Evolutionary conservation across 306 rosid species (phyloP), one percentile per base, ranked within the genome.

Genomic region (Acacia acuminata): DNA sequence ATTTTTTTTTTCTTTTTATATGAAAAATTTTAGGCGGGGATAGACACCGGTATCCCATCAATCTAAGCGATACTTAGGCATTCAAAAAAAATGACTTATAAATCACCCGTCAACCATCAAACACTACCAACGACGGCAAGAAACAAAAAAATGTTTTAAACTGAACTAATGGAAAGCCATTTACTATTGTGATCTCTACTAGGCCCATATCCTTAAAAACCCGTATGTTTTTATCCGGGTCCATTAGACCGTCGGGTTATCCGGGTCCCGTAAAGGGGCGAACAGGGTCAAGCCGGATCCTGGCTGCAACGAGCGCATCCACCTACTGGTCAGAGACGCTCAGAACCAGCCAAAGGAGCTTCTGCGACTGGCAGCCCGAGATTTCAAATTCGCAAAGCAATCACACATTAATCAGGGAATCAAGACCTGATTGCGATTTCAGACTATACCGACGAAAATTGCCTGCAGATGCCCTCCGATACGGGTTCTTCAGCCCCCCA

Each of bases 401-500:
- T 50, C n/a, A 0, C 24, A 17, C 63, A 27, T 25, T 22, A 13
- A 45, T 25, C 56, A 12, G 3, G 38, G 0, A 42, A 20, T 70
- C 53, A 40, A 69, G 12, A n/a, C 15, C 64, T 73, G 36, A 9
- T 27, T 72, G 3, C 15, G 42, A 3, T 72, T 72, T 72, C 60
- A 5, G 11, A 43, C 55, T 30, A 71, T 43, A 22, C 10, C 24
- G 13, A 44, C 30, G 16, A 17, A 73, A 50, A 16, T 73, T 32
- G 17, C 61, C 20, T 3, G 61, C 61, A 27, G 63, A 91, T 91
- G 95, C 81, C 95, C 81, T 90, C 87, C 58, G 78, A 79, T 77
- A 70, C 85, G 30, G 69, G 83, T 73, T 80, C 90, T 43, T 73
- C 87, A 22, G 43, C 72, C 61, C 83, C 89, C 71, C 91, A 89